These are phyloP conservation scores for Rhynchospora tenuis DNA, from an alignment of 176 grass and related monocot genomes.

Conservation along the genomic window DNA sequence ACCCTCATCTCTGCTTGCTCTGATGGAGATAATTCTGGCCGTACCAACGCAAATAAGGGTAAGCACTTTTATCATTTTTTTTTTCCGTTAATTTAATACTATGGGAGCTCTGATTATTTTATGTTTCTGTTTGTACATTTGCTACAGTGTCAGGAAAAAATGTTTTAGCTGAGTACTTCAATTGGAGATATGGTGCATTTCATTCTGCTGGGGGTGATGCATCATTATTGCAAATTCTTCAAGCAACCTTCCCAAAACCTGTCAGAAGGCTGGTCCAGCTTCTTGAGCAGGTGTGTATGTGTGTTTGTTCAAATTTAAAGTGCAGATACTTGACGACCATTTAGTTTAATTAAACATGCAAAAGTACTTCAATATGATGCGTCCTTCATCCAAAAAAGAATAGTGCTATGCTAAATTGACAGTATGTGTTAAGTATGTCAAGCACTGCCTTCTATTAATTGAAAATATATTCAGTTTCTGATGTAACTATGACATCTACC, in stretches of 20 bases:
- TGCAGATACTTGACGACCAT: not conserved
- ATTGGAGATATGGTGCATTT: slow-evolving; percentile 76
- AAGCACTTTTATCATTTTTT: slow-evolving; percentile 24
- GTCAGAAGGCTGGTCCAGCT: slow-evolving; percentile 84
- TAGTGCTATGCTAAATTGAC: not conserved
- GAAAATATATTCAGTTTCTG: not conserved
- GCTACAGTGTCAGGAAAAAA: slow-evolving; percentile 38
- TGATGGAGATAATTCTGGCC: slow-evolving; percentile 56
- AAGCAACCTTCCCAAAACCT: slow-evolving; percentile 61
- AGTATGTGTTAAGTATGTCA: not conserved
- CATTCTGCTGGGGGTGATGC: slow-evolving; percentile 78
- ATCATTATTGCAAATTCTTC: slow-evolving; percentile 86
- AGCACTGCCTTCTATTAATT: not conserved
- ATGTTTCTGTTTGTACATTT: slow-evolving; percentile 5
- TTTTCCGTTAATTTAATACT: slow-evolving; percentile 16
- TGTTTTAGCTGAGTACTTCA: slow-evolving; percentile 64
- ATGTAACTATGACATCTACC: slow-evolving; percentile 11
- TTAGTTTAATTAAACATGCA: not conserved
- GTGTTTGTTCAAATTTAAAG: slow-evolving; percentile 3
- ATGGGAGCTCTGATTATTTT: not conserved
- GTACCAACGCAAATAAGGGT: slow-evolving; percentile 46
- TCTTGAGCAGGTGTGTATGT: slow-evolving; percentile 75
- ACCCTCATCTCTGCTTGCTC: slow-evolving; percentile 66
- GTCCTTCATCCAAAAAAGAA: slow-evolving; percentile 1
- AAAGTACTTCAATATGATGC: slow-evolving; percentile 14